These are phyloP conservation scores for Globisporangium polare DNA, from an alignment of 352 stramenopile species.

Conservation along the genomic window DNA sequence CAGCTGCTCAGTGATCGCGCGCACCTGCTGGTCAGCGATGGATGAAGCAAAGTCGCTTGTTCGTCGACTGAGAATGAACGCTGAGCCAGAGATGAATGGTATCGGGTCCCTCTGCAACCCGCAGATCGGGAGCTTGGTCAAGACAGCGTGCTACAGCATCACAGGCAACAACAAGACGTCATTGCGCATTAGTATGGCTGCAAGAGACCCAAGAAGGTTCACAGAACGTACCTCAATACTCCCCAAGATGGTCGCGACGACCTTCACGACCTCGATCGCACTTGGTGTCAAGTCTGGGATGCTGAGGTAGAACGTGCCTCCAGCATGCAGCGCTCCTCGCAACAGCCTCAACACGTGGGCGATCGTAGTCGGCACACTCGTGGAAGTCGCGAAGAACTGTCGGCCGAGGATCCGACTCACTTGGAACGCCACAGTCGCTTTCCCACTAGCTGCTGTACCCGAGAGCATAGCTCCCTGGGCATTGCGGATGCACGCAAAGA, in stretches of 20 bases:
- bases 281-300: slow-evolving; percentile 1
- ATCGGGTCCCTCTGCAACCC: slow-evolving; percentile 29
- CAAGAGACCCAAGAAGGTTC: background rate
- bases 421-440: slow-evolving; percentile 36
- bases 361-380: slow-evolving; percentile 6
- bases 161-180: background rate
- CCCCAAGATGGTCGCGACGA: slow-evolving; percentile 21
- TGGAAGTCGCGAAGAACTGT: slow-evolving; percentile 27
- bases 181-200: background rate
- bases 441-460: slow-evolving; percentile 24
- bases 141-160: slow-evolving; percentile 20
- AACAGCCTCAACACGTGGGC: slow-evolving; percentile 38
- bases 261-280: slow-evolving; percentile 20
- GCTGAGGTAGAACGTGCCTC: slow-evolving; percentile 35
- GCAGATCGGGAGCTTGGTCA: slow-evolving; percentile 27
- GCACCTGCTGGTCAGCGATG: background rate
- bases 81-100: slow-evolving; percentile 30
- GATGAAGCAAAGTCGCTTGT: background rate
- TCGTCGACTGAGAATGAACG: slow-evolving; percentile 25
- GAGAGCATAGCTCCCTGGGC: slow-evolving; percentile 27
- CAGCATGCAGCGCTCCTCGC: slow-evolving; percentile 33
- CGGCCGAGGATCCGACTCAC: slow-evolving; percentile 42
- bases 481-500: slow-evolving; percentile 41
- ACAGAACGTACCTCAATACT: slow-evolving; percentile 22
- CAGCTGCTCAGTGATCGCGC: slow-evolving; percentile 20